Evolutionary conservation across 2,329 filamentous ascomycete species (phyloP).

Genomic region (Colletotrichum eleusines): DNA sequence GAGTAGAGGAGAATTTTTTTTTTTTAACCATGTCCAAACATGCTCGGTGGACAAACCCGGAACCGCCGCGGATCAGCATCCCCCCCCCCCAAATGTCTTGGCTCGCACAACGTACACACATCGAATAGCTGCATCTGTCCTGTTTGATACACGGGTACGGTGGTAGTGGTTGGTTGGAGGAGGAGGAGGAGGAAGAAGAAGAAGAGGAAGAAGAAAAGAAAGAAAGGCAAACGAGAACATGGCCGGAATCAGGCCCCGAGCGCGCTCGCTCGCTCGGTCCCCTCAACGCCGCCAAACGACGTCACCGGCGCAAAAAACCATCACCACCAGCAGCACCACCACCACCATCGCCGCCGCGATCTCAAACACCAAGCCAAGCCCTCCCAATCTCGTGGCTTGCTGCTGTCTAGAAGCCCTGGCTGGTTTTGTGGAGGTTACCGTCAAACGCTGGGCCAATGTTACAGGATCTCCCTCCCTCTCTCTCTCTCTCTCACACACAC

Average conservation of each 20-base stretch:
- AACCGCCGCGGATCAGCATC: conserved; percentile 8
- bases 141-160: background rate
- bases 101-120: background rate
- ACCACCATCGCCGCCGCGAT: background rate
- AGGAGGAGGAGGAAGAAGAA: background rate
- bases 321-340: background rate
- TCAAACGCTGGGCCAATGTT: background rate
- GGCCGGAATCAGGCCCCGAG: background rate
- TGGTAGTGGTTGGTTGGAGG: background rate
- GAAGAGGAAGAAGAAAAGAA: background rate
- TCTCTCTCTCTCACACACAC: too few species aligned
- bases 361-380: background rate
- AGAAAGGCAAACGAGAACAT: background rate
- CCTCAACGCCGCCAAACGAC: background rate
- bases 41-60: background rate
- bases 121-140: background rate
- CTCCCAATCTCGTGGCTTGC: background rate
- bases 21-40: background rate
- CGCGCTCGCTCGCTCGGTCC: too few species aligned
- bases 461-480: background rate
- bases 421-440: background rate
- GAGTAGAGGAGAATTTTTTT: too few species aligned
- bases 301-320: background rate
- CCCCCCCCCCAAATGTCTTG: conserved; percentile 13
- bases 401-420: background rate